Conservation (phyloP, 805 yeast genomes). For the Wickerhamomyces sydowiorum region DNA sequence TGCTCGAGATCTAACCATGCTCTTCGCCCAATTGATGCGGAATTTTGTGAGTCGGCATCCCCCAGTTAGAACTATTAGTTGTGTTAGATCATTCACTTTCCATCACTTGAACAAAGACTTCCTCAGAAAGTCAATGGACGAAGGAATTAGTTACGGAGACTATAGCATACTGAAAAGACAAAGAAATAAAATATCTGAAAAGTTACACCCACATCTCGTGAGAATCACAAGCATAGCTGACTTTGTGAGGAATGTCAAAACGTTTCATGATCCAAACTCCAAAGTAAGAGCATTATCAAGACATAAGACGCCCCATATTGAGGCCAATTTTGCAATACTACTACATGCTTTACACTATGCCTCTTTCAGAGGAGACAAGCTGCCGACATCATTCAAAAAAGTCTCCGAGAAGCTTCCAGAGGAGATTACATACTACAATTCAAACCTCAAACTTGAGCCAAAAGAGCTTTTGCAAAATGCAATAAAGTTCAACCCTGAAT, state of each 20-base stretch:
- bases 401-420: too few species aligned
- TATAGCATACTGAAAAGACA: neutral
- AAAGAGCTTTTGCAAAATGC: too few species aligned
- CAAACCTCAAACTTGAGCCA: too few species aligned
- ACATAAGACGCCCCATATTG: conserved; percentile 4
- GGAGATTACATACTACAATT: too few species aligned
- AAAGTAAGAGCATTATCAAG: neutral
- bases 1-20: too few species aligned
- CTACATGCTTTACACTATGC: conserved; percentile 12
- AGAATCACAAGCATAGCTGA: neutral
- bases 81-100: too few species aligned
- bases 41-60: neutral
- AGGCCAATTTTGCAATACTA: conserved; percentile 10
- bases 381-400: too few species aligned
- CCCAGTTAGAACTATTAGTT: too few species aligned
- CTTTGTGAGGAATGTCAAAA: neutral
- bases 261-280: neutral
- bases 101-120: neutral
- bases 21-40: too few species aligned
- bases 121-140: neutral
- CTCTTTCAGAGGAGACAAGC: too few species aligned
- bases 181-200: neutral
- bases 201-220: neutral
- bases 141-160: neutral
- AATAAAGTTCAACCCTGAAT: too few species aligned